These are phyloP conservation scores for Graphiopsis chlorocephala DNA, from an alignment of 2,329 filamentous ascomycete genomes.

Conservation along the genomic window DNA sequence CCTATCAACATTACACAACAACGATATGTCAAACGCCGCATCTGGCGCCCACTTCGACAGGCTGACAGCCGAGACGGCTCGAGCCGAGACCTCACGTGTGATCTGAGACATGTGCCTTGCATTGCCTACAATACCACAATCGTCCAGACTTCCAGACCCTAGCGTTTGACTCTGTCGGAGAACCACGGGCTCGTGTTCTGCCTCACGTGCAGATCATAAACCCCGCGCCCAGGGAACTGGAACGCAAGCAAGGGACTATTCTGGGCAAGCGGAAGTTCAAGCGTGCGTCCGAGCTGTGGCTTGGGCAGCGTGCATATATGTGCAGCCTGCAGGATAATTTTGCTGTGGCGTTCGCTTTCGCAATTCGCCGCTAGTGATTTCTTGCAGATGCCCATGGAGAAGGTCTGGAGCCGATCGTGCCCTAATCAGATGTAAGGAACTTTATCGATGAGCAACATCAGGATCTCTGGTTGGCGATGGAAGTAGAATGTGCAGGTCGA, in stretches of 20 bases:
- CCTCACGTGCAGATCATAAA: not conserved
- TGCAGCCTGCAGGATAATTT: not conserved
- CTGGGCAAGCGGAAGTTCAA: not conserved
- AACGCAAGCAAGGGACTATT: not conserved
- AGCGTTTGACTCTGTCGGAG: too few relatives aligned
- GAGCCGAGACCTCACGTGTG: not conserved
- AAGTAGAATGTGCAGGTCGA: not conserved
- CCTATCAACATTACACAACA: not conserved
- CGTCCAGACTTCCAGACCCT: not conserved
- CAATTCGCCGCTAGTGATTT: not conserved
- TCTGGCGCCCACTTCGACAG: not conserved
- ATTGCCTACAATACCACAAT: too few relatives aligned
- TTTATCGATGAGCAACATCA: not conserved
- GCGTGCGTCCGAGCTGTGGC: not conserved
- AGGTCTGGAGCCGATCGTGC: not conserved
- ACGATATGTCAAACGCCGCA: not conserved
- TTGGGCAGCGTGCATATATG: not conserved
- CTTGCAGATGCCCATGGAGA: not conserved
- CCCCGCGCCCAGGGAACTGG: not conserved
- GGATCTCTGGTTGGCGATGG: not conserved
- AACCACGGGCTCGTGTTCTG: not conserved
- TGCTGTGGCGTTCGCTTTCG: not conserved
- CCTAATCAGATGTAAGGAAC: not conserved
- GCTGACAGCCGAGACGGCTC: not conserved
- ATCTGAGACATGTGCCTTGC: not conserved